These are phyloP conservation scores for Fusarium udum DNA, from an alignment of 2,329 filamentous ascomycete genomes.

Conservation along the genomic window DNA sequence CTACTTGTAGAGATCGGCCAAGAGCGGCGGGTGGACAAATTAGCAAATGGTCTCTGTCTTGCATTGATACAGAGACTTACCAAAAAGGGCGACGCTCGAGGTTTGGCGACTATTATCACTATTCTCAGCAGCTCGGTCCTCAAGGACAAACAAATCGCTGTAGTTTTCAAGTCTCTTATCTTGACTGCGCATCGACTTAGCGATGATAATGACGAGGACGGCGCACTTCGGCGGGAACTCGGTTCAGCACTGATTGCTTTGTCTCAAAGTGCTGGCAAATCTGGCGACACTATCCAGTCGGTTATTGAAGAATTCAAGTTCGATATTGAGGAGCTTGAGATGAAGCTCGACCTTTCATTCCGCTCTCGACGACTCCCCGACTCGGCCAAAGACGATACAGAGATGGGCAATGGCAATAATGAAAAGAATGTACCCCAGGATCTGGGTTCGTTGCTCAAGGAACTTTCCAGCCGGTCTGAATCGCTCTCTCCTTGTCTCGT, in stretches of 20 bases:
- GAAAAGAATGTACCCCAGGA: slow-evolving; percentile 48
- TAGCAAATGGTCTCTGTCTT: slow-evolving; percentile 76
- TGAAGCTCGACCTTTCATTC: slow-evolving; percentile 76
- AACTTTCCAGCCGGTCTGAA: slow-evolving; percentile 50
- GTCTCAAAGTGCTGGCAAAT: slow-evolving; percentile 65
- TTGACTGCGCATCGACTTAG: slow-evolving; percentile 67
- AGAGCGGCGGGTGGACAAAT: slow-evolving; percentile 74
- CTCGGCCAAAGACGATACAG: slow-evolving; percentile 58
- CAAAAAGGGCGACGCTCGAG: slow-evolving; percentile 66
- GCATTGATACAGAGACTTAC: slow-evolving; percentile 69
- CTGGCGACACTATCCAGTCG: slow-evolving; percentile 72
- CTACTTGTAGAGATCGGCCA: slow-evolving; percentile 69
- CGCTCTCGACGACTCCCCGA: slow-evolving; percentile 64
- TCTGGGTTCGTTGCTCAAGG: slow-evolving; percentile 52
- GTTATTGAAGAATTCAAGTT: slow-evolving; percentile 73
- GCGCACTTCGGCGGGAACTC: slow-evolving; percentile 68
- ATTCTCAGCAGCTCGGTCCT: slow-evolving; percentile 69
- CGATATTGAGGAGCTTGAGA: slow-evolving; percentile 78
- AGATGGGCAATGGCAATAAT: slow-evolving; percentile 43
- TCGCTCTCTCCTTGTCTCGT: slow-evolving; percentile 62
- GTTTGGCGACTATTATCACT: slow-evolving; percentile 67
- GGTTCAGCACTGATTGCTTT: slow-evolving; percentile 74
- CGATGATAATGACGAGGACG: slow-evolving; percentile 62
- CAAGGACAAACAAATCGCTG: slow-evolving; percentile 69
- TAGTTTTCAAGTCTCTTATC: slow-evolving; percentile 73